Evolutionary conservation across 768 basidiomycete species (phyloP), one percentile per base, ranked within the genome.

Genomic region (Mycena albidolilacea): DNA sequence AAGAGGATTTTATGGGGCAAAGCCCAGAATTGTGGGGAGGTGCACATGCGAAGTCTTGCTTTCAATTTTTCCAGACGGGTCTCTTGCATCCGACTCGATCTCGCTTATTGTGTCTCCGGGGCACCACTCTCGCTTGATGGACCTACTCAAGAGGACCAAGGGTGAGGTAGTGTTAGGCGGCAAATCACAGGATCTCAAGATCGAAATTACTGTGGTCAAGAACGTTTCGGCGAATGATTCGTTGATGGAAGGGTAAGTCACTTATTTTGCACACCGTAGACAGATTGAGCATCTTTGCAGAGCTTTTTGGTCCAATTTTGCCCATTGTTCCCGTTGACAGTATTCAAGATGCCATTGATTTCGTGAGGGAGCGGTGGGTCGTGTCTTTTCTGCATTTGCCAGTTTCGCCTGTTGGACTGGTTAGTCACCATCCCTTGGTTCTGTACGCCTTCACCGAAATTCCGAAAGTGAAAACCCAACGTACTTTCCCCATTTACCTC

Each of bases 1-100:
- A 89, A 87, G 77, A 87, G 93, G 7, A 86, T 93, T 41, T 80
- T 93, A 30, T 92, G 89, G 87, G 93, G 90, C 0, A 94, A 93
- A 80, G 82, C 82, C 10, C 84, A 81, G 71, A 94, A 94, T 73
- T 84, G 89, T 2, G 93, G 93, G 11, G 92, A 93, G 85, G 4
- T 30, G 30, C 30, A 3, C 30, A 30, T 30, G 30, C 30, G 30
- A 80, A 85, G 58, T 84, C 84, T 2, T 85, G 87, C 62, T 75
- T 77, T 1, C 75, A 80, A 1, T 90, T 93, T 93, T 84, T 4
- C 90, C 91, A 0, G 79, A 87, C 0, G 88, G 87, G 6, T 85
- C 89, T 0, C 79, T 90, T 14, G 77, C 81, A 12, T 85, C 86
- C 0, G 73, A 78, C 7, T 81, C 85, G 0, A 88, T 85, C 65